Conservation (phyloP, 23 red algal genomes). For the Gracilaria caudata region DNA sequence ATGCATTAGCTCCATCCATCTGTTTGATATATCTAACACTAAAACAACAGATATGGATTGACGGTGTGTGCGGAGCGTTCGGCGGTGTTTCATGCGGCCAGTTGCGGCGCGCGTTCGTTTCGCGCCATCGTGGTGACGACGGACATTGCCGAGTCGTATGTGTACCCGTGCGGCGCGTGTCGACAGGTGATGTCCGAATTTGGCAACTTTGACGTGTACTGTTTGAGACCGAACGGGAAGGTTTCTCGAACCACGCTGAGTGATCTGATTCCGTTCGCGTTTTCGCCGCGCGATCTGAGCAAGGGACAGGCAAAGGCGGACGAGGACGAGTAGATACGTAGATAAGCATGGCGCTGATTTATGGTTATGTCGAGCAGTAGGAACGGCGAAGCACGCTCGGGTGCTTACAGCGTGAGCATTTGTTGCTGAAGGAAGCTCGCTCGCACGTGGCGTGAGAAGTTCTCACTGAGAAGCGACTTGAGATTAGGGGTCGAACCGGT, state of each 20-base stretch:
- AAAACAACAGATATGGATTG: slow-evolving; percentile 73
- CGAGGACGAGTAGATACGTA: slow-evolving; percentile 15
- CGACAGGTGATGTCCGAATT: slow-evolving; percentile 91
- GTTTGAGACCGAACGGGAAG: slow-evolving; percentile 59
- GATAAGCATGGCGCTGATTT: not conserved
- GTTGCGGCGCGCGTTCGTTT: slow-evolving; percentile 39
- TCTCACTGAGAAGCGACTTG: too few species aligned
- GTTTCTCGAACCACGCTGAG: slow-evolving; percentile 54
- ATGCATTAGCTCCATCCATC: not conserved
- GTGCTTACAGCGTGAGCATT: too few species aligned
- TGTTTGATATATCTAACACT: too few species aligned
- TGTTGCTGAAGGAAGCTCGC: too few species aligned
- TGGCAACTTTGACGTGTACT: slow-evolving; percentile 84
- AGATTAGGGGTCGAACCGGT: too few species aligned
- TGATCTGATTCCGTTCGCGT: slow-evolving; percentile 68
- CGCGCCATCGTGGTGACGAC: slow-evolving; percentile 59
- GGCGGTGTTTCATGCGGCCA: slow-evolving; percentile 71
- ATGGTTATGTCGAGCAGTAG: too few species aligned
- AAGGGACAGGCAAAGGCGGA: slow-evolving; percentile 54
- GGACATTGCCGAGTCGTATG: slow-evolving; percentile 53
- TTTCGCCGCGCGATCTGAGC: slow-evolving; percentile 55
- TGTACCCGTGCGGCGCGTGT: slow-evolving; percentile 81
- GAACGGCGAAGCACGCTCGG: too few species aligned
- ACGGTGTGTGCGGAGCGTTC: slow-evolving; percentile 86
- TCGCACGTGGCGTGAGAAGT: too few species aligned